Base-by-base conservation (phyloP, 768 basidiomycete species). In the Thelephora aurantiotincta region DNA sequence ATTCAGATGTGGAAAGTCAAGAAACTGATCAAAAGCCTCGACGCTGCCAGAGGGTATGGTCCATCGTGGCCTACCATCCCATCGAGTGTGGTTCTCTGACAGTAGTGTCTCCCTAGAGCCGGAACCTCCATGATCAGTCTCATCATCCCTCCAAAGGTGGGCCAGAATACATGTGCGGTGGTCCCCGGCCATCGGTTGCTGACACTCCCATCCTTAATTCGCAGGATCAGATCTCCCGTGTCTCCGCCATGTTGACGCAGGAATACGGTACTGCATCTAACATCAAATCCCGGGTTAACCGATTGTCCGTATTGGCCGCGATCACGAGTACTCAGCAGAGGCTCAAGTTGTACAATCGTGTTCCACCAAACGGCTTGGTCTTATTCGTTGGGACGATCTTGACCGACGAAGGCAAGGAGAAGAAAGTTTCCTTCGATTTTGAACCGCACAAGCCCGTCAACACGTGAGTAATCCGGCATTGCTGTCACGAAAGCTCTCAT, bases 211-310 rank as follows among this genome's bases (percentile, higher is more conserved):
- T 35, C 34, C n/a, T 48, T 18, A 20, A 42, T 0, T 45, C 26
- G 5, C 26, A 87, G 82, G 82, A 86, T 67, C 94, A 98, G 77
- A 88, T 99, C 63, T 93, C 93, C 34, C 82, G 91, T 51, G 82
- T 85, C 54, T 83, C 82, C 43, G 83, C 81, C 50, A 96, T 99
- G 94, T 78, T 99, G 62, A 97, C 94, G 47, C 92, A 94, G 63
- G 96, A 96, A 65, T 94, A 91, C 58, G 92, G 92, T 47, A 97
- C 93, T 6, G 96, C 96, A n/a, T 96, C 93, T 52, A 98, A 99
- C 71, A 98, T 99, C 74, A 99, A 99, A 65, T 96, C 92, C 52
- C 89, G 96, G 50, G 92, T 93, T 63, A 97, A 94, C 71, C 81
- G 96, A 57, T 80, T 96, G 16, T 99, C 96, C 36, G 96, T 99